Evolutionary conservation across 1,284 basidiomycete genomes (phyloP).

Genomic region (Pseudozyma tsukubaensis): DNA sequence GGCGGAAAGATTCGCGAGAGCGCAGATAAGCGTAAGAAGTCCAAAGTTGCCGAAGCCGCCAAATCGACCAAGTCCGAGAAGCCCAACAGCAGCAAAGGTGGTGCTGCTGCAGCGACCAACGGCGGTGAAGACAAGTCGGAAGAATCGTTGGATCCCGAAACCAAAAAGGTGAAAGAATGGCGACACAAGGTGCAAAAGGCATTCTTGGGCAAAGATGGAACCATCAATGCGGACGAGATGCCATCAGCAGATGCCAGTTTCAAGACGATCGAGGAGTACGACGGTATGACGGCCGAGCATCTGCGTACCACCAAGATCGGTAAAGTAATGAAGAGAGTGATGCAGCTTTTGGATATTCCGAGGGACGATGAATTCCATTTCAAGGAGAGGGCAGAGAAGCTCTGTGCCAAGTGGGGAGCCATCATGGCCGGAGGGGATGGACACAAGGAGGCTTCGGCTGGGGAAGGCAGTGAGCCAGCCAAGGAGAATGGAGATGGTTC

Average conservation of each 20-base stretch:
- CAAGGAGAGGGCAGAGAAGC: slow-evolving; percentile 75
- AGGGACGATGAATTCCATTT: slow-evolving; percentile 87
- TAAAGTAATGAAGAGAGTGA: slow-evolving; percentile 97
- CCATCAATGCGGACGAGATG: slow-evolving; percentile 65
- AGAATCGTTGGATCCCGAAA: slow-evolving; percentile 73
- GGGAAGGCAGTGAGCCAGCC: slow-evolving; percentile 13
- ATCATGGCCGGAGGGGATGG: slow-evolving; percentile 34
- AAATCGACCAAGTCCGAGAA: slow-evolving; percentile 34
- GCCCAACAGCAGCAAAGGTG: slow-evolving; percentile 28
- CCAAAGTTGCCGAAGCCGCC: slow-evolving; percentile 40
- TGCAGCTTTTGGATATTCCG: slow-evolving; percentile 78
- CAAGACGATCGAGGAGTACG: slow-evolving; percentile 83
- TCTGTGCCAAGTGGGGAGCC: slow-evolving; percentile 70
- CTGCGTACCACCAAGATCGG: slow-evolving; percentile 90
- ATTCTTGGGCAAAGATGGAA: slow-evolving; percentile 76
- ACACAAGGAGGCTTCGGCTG: slow-evolving; percentile 8
- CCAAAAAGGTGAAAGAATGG: slow-evolving; percentile 76
- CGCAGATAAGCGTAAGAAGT: slow-evolving; percentile 49
- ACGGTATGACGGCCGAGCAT: slow-evolving; percentile 83
- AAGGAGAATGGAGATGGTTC: slow-evolving; percentile 28
- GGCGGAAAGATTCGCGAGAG: slow-evolving; percentile 43
- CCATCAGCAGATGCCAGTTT: slow-evolving; percentile 79
- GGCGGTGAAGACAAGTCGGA: slow-evolving; percentile 71
- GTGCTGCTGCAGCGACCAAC: slow-evolving; percentile 27
- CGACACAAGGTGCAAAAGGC: slow-evolving; percentile 89